Percentiles rank a stretch among this genome's conserved stretches.
These are phyloP conservation scores for Ministeria vibrans DNA, from an alignment of 78 protist genomes.

Conservation along the genomic window DNA sequence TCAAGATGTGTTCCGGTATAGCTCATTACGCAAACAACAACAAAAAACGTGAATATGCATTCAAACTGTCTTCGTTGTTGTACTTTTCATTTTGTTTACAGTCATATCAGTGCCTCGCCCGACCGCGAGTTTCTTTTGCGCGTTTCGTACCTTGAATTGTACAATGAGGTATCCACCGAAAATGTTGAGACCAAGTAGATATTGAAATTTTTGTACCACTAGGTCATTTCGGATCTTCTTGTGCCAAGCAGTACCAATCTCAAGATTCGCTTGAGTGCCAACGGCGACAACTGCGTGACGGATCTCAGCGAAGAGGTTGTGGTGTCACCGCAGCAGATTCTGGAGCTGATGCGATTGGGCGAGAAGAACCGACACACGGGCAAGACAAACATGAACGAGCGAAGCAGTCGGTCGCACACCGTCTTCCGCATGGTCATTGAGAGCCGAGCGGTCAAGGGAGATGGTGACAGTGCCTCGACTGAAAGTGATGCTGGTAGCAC, in stretches of 20 bases:
- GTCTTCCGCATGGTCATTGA: constrained; percentile 71
- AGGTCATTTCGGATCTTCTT: constrained; percentile 16
- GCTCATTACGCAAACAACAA: too few relatives aligned
- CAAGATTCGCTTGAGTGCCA: constrained; percentile 30
- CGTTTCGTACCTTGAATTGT: constrained; percentile 69
- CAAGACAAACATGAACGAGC: constrained; percentile 72
- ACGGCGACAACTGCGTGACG: constrained; percentile 33
- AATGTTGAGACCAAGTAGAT: too few relatives aligned
- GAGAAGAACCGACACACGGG: constrained; percentile 53
- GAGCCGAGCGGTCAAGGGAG: constrained; percentile 12
- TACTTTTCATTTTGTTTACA: not conserved
- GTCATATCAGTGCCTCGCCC: not conserved
- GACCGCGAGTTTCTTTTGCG: constrained; percentile 52
- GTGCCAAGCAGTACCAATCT: constrained; percentile 10
- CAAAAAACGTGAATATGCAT: too few relatives aligned
- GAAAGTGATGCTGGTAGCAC: too few relatives aligned
- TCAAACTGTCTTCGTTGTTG: not conserved
- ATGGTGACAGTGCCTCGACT: not conserved
- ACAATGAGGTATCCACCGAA: constrained; percentile 44
- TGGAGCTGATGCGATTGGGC: constrained; percentile 24
- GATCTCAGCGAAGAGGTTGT: constrained; percentile 59
- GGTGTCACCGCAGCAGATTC: constrained; percentile 21
- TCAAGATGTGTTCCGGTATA: constrained; percentile 47
- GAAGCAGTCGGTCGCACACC: constrained; percentile 77
- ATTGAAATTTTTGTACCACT: not conserved